Conservation (phyloP, 2,329 filamentous ascomycete species). For the Penicillium sp. region DNA sequence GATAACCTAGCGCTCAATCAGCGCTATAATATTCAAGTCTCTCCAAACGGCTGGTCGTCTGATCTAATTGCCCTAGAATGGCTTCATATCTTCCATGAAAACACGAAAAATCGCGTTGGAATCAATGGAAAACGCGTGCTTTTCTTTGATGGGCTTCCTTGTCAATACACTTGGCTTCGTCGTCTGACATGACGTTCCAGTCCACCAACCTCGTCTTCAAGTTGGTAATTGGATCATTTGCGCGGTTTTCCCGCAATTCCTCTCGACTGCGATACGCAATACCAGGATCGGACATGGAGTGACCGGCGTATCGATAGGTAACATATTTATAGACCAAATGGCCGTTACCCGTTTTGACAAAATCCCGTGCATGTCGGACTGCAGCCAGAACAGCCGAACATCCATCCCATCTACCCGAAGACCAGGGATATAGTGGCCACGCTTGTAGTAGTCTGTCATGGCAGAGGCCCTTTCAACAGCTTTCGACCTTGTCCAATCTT, state of each 20-base stretch:
- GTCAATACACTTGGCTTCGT: no score
- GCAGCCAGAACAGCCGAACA: constrained; percentile 93
- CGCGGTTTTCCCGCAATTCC: constrained; percentile 99
- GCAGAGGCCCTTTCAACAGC: constrained; percentile 90
- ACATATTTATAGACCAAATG: constrained; percentile 98
- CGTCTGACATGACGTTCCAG: constrained; percentile 89
- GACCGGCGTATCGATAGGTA: constrained; percentile 97
- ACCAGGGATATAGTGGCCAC: constrained; percentile 98
- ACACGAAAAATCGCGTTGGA: no score
- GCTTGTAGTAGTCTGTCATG: constrained; percentile 99
- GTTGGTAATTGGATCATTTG: constrained; percentile 96
- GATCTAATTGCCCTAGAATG: no score
- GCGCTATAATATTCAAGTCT: no score
- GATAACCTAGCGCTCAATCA: no score
- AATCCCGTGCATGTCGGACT: constrained; percentile 90
- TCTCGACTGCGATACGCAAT: constrained; percentile 99
- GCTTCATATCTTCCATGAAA: no score
- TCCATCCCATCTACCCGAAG: constrained; percentile 99
- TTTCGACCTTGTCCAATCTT: no score
- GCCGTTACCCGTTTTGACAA: constrained; percentile 77
- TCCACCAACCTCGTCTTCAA: constrained; percentile 98
- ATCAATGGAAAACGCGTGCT: no score
- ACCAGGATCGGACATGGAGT: constrained; percentile 99
- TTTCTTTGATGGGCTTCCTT: no score
- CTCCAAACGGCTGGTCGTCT: no score